phyloP scores from a whole-genome alignment of 768 basidiomycete species.

The Serendipita vermifera region DNA sequence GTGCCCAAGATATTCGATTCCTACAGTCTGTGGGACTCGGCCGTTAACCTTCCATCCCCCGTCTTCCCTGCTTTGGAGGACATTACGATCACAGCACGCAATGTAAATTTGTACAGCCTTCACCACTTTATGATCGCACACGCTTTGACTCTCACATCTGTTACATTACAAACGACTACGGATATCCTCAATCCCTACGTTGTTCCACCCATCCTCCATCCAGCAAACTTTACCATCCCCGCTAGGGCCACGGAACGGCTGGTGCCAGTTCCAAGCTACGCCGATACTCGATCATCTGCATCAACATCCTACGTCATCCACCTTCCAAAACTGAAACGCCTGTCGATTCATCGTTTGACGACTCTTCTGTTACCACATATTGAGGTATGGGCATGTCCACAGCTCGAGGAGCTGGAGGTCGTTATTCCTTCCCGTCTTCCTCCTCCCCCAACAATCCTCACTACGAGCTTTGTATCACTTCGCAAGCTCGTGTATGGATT shows the following conservation, averaged over 20 bases:
- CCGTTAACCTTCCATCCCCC: neutral
- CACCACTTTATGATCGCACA: neutral
- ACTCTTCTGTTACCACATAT: neutral
- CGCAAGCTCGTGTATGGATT: neutral
- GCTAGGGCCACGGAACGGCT: too few relatives aligned
- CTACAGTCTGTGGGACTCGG: too few relatives aligned
- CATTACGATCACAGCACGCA: neutral
- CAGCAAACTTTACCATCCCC: too few relatives aligned
- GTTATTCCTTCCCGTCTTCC: neutral
- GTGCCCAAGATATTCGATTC: neutral
- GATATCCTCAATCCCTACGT: neutral
- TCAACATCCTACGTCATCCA: too few relatives aligned
- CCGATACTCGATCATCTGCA: too few relatives aligned
- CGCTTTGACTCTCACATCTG: neutral
- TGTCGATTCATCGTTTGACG: neutral
- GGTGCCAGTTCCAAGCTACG: too few relatives aligned
- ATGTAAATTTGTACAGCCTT: neutral
- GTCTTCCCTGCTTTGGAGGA: neutral
- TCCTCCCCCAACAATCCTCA: neutral
- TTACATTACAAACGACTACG: neutral
- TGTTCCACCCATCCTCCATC: neutral
- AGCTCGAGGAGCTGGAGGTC: neutral
- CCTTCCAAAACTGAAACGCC: neutral
- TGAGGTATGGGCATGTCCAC: neutral
- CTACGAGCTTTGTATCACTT: neutral